These are phyloP conservation scores for Calonectria pseudoreteaudii DNA, from an alignment of 2,329 filamentous ascomycete genomes.

Conservation along the genomic window DNA sequence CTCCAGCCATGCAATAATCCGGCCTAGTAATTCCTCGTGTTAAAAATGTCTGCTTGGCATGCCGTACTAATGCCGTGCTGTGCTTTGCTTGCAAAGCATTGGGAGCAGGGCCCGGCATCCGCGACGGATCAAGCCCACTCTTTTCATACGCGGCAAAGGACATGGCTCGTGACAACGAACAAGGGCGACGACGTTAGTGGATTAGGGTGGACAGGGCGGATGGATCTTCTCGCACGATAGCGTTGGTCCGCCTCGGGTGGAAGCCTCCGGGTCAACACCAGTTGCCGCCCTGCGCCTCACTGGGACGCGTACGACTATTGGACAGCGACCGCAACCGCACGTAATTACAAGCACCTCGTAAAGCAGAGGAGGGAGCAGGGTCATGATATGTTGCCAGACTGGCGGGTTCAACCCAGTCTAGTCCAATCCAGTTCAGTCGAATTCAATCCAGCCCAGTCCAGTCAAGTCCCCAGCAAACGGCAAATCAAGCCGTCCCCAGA, in stretches of 20 bases:
- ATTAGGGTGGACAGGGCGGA: constrained; percentile 15
- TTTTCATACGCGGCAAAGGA: constrained; percentile 12
- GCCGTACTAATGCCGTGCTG: constrained; percentile 20
- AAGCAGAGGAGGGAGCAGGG: neutral
- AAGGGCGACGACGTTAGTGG: constrained; percentile 27
- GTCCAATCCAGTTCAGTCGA: neutral
- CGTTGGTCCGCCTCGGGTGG: constrained; percentile 16
- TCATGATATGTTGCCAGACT: neutral
- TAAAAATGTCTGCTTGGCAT: constrained; percentile 28
- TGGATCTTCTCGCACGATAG: constrained; percentile 14
- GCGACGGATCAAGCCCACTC: constrained; percentile 4
- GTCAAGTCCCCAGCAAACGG: neutral
- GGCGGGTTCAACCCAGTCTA: constrained; percentile 1
- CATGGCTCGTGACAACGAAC: constrained; percentile 18
- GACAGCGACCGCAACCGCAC: constrained; percentile 1
- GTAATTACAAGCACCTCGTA: constrained; percentile 12
- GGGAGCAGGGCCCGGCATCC: constrained; percentile 8
- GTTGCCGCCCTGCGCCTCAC: constrained; percentile 29
- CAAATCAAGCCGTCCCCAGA: constrained; percentile 10
- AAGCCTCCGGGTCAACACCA: constrained; percentile 15
- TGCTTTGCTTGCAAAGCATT: neutral
- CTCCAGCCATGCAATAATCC: constrained; percentile 27
- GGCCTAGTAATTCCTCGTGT: constrained; percentile 36
- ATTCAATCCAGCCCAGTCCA: neutral
- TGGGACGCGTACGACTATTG: constrained; percentile 29